Evolutionary conservation across 2,329 filamentous ascomycete species (phyloP).

Genomic region (Cryphonectria nitschkei): DNA sequence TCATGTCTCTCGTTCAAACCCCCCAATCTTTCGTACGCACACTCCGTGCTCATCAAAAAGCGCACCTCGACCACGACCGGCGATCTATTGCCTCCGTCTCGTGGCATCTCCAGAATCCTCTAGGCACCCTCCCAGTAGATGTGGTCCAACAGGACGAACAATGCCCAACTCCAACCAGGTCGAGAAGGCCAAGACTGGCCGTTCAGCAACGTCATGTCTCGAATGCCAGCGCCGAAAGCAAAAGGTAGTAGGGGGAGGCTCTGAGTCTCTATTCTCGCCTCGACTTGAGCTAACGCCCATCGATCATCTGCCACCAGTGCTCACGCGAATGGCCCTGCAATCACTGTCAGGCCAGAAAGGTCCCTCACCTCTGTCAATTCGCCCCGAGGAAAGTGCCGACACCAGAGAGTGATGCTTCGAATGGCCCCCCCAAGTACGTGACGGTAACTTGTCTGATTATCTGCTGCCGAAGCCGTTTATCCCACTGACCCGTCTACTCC

Average conservation of each 20-base stretch:
- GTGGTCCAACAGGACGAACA: not conserved
- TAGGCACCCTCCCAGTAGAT: not conserved
- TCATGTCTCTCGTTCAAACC: not conserved
- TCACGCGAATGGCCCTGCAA: constrained; percentile 55
- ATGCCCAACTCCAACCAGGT: constrained; percentile 22
- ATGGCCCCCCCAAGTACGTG: constrained; percentile 19
- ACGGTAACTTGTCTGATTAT: not conserved
- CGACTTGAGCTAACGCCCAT: constrained; percentile 15
- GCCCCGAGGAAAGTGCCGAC: constrained; percentile 37
- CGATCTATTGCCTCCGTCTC: not conserved
- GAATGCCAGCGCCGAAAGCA: constrained; percentile 56
- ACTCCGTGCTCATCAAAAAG: not conserved
- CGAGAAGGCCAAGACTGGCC: constrained; percentile 27
- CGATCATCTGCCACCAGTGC: constrained; percentile 40
- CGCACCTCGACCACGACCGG: not conserved
- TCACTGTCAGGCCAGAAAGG: constrained; percentile 51
- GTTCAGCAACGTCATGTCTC: constrained; percentile 41
- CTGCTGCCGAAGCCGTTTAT: not conserved
- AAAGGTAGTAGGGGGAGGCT: constrained; percentile 41
- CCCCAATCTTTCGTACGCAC: not conserved
- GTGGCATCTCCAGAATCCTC: not conserved
- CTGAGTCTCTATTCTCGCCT: not conserved
- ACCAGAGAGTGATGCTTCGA: constrained; percentile 26
- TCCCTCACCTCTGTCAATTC: constrained; percentile 53
- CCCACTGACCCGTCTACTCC: constrained; percentile 5